A percentile compares a stretch with the other conserved stretches of the same genome.
Evolutionary conservation across 2,329 filamentous ascomycete genomes (phyloP).

Genomic region (Microascus cirrosus): DNA sequence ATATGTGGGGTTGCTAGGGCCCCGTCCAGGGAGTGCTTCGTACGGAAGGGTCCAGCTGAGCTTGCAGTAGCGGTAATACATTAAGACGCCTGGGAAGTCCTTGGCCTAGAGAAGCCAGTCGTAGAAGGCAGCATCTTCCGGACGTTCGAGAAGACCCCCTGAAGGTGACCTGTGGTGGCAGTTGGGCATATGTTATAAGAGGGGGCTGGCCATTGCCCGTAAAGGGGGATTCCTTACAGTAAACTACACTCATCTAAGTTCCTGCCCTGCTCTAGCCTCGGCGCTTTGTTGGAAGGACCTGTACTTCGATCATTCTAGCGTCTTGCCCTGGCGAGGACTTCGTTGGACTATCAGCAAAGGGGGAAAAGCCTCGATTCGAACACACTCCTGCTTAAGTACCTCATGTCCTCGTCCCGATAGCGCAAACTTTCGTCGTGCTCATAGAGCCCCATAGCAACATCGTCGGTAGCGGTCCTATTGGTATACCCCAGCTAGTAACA

Average conservation of each 20-base stretch:
- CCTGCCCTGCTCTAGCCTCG: background rate
- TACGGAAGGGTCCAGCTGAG: background rate
- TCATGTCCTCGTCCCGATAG: constrained; percentile 22
- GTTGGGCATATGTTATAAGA: background rate
- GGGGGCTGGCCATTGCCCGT: background rate
- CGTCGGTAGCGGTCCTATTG: constrained; percentile 19
- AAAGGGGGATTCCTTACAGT: background rate
- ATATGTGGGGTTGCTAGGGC: background rate
- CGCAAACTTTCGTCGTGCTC: constrained; percentile 31
- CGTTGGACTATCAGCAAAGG: constrained; percentile 26
- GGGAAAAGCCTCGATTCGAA: constrained; percentile 38
- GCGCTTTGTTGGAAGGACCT: constrained; percentile 35
- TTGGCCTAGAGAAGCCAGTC: constrained; percentile 41
- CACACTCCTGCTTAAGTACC: constrained; percentile 12
- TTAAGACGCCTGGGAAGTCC: constrained; percentile 35
- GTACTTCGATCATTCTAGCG: constrained; percentile 43
- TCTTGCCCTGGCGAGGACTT: constrained; percentile 32
- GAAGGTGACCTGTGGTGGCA: constrained; percentile 31
- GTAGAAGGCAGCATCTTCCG: constrained; percentile 38
- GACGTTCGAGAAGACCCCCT: constrained; percentile 38
- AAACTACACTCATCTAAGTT: background rate
- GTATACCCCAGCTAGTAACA: constrained; percentile 41
- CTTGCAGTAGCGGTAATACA: constrained; percentile 24
- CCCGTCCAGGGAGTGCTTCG: background rate
- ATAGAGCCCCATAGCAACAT: constrained; percentile 35